Base-by-base conservation (phyloP, 1,284 basidiomycete genomes). In the Pseudozyma tsukubaensis region DNA sequence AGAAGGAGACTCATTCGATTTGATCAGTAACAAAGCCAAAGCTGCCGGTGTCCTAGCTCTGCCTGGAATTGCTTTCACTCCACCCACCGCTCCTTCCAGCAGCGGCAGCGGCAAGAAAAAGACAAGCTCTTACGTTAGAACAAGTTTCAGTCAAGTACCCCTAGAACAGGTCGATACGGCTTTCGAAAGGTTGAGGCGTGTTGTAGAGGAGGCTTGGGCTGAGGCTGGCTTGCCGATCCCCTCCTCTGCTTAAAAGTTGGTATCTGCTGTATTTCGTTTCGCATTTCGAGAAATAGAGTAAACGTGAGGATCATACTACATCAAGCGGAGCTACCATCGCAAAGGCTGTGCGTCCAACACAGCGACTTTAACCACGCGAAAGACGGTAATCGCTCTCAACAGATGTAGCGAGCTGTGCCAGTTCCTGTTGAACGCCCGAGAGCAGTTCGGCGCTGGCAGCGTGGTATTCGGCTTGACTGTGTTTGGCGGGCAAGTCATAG, bases 321-420 rank as follows among this genome's bases (percentile, higher is more conserved):
- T 29, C 3, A 29, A 29, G 24, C 24, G 24, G 24, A 29, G 24
- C 24, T 29, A 29, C 3, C 24, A 29, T 29, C 24, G 24, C 6
- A 6, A 29, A 29, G 24, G 24, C 24, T 6, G 24, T 29, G 24
- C 24, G 24, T 29, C 24, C 37, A 50, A 50, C 29, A 42, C 40
- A 24, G 35, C 19, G n/a, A 11, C 29, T 54, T 44, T 72, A 80
- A 19, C 67, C 72, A 18, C 78, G 78, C 57, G 78, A 78, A 21
- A 67, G 64, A 49, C 94, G 91, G 87, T 94, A 97, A 84, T 94
- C 93, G 65, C 91, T 92, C 87, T 96, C 94, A 1, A 94, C 93
- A 24, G 91, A 92, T 16, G 93, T 91, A 57, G 91, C 92, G 65
- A 95, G 88, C 80, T 95, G 93, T 76, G 96, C 93, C 59, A 97